These are phyloP conservation scores for Phytopythium boreale DNA, from an alignment of 352 stramenopile species.

Conservation along the genomic window DNA sequence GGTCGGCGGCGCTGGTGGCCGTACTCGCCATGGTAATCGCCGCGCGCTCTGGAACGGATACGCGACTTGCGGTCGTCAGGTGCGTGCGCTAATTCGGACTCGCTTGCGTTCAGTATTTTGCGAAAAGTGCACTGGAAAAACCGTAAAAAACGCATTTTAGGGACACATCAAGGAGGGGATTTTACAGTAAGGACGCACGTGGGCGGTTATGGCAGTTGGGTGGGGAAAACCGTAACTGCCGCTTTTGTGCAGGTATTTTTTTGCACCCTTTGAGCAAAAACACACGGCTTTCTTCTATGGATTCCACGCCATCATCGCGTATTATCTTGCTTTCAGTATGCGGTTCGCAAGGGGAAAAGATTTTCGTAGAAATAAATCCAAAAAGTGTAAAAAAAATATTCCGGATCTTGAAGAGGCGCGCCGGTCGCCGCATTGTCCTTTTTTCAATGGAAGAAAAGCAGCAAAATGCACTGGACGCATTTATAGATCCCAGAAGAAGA, in stretches of 20 bases:
- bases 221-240: not conserved
- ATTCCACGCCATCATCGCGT: not conserved
- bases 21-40: conserved; percentile 4
- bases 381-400: not conserved
- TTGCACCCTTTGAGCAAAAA: no score
- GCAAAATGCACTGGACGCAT: not conserved
- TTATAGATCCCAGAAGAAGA: not conserved
- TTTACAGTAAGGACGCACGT: not conserved
- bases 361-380: not conserved
- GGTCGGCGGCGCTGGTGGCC: not conserved
- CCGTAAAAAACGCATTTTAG: not conserved
- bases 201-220: not conserved
- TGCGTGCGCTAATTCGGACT: conserved; percentile 1
- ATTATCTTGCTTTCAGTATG: not conserved
- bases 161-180: no score
- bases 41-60: not conserved
- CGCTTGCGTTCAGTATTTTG: conserved; percentile 4
- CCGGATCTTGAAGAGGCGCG: conserved; percentile 4
- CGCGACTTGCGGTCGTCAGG: not conserved
- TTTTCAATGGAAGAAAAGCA: not conserved
- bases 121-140: not conserved
- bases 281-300: not conserved
- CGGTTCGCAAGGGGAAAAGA: not conserved
- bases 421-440: no score
- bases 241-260: no score